Evolutionary conservation across 257 asterid genomes (phyloP).

Genomic region (Verbena officinalis): DNA sequence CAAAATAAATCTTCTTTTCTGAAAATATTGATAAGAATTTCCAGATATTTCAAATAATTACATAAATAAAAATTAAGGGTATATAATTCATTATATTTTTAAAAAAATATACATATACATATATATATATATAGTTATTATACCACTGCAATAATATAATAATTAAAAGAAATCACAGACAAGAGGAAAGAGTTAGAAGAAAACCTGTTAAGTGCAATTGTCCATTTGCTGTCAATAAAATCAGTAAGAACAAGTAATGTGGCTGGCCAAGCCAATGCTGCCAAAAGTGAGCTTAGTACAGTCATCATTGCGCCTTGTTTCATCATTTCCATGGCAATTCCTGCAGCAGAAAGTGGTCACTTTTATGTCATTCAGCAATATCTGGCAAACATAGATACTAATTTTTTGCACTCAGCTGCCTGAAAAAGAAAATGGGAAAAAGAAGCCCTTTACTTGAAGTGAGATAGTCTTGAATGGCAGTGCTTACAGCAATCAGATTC

Average conservation of each 20-base stretch:
- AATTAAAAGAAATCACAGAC: too few relatives aligned
- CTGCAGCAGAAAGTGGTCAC: constrained; percentile 47
- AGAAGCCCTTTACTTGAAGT: constrained; percentile 68
- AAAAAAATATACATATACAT: too few relatives aligned
- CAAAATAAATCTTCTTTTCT: constrained; percentile 1
- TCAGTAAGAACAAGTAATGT: constrained; percentile 70
- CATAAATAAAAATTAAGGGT: not conserved
- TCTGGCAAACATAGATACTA: constrained; percentile 8
- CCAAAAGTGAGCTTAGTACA: constrained; percentile 69
- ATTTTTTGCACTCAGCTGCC: constrained; percentile 18
- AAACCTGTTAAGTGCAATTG: constrained; percentile 89
- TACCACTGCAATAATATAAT: too few relatives aligned
- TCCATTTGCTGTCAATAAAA: constrained; percentile 95
- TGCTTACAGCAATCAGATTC: constrained; percentile 84
- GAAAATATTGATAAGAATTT: too few relatives aligned
- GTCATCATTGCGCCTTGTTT: constrained; percentile 97
- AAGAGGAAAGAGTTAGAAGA: constrained; percentile 27
- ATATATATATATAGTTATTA: too few relatives aligned
- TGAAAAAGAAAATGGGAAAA: constrained; percentile 12
- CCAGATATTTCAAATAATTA: too few relatives aligned
- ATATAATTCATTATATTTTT: too few relatives aligned
- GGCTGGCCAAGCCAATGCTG: constrained; percentile 96
- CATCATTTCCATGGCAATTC: constrained; percentile 78
- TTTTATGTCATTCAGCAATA: constrained; percentile 27
- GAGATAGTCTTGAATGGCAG: constrained; percentile 96